A percentile compares a stretch with the other conserved stretches of the same genome.
Evolutionary conservation across 345 rosid species (phyloP).

Genomic region (Leavenworthia alabamica): DNA sequence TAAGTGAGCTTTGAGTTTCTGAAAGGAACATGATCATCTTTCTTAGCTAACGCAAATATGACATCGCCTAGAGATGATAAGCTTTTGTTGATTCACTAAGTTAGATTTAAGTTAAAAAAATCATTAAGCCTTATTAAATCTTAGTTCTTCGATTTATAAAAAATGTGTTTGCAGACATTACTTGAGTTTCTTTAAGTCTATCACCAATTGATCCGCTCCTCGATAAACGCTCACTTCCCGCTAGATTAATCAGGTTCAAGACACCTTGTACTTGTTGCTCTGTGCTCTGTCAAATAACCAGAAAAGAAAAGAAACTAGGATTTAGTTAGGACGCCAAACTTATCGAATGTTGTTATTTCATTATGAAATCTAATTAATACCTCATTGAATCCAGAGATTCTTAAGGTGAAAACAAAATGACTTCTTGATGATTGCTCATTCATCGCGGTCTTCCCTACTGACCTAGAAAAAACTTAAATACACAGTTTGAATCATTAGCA

Average conservation of each 20-base stretch:
- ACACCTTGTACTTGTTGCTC: slow-evolving; percentile 96
- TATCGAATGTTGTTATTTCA: background rate
- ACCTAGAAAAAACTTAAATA: slow-evolving; percentile 37
- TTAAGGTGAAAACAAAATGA: slow-evolving; percentile 86
- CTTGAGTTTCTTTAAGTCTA: slow-evolving; percentile 91
- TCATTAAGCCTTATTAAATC: background rate
- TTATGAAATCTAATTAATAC: slow-evolving; percentile 38
- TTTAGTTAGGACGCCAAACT: slow-evolving; percentile 5
- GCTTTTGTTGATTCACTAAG: slow-evolving; percentile 87
- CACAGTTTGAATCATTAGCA: background rate
- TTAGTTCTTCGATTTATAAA: background rate
- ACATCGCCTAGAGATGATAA: slow-evolving; percentile 85
- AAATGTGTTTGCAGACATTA: slow-evolving; percentile 28
- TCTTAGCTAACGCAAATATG: slow-evolving; percentile 86
- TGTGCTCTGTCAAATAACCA: slow-evolving; percentile 46
- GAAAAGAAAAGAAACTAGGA: background rate
- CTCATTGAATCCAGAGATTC: slow-evolving; percentile 82
- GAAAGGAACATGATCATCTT: slow-evolving; percentile 93
- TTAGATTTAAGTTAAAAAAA: background rate
- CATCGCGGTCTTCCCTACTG: slow-evolving; percentile 94
- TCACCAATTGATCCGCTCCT: slow-evolving; percentile 97
- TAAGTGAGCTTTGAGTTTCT: slow-evolving; percentile 96
- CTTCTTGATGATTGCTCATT: slow-evolving; percentile 97
- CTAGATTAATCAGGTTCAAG: slow-evolving; percentile 92
- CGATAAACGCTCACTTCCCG: slow-evolving; percentile 96